These are phyloP conservation scores for Starmerella etchellsii DNA, from an alignment of 805 yeast species.

Conservation along the genomic window DNA sequence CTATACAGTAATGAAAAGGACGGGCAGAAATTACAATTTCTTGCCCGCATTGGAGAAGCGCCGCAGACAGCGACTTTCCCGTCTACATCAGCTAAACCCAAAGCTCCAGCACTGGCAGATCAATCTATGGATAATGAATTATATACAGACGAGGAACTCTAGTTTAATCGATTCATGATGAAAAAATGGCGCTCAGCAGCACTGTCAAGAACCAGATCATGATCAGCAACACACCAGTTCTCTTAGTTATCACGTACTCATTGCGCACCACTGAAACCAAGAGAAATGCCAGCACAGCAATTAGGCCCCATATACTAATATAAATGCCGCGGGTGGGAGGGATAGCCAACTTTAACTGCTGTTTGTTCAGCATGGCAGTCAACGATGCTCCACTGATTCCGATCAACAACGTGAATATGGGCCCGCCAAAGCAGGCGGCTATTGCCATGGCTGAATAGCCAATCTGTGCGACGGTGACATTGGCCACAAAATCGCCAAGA, in stretches of 20 bases:
- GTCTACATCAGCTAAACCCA: too few relatives aligned
- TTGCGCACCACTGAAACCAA: constrained; percentile 32
- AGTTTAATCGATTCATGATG: background rate
- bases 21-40: too few relatives aligned
- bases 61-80: too few relatives aligned
- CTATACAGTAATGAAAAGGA: too few relatives aligned
- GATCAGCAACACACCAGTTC: constrained; percentile 32
- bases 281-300: constrained; percentile 31
- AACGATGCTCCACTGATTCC: constrained; percentile 73
- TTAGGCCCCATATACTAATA: constrained; percentile 33
- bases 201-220: constrained; percentile 34
- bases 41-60: too few relatives aligned
- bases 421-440: constrained; percentile 94
- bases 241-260: constrained; percentile 32
- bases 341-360: constrained; percentile 26
- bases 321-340: constrained; percentile 29
- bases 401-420: constrained; percentile 59
- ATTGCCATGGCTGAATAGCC: constrained; percentile 83
- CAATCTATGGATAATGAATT: too few relatives aligned
- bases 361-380: constrained; percentile 27
- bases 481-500: constrained; percentile 76
- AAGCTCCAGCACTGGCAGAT: too few relatives aligned
- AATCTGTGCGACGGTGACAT: constrained; percentile 62
- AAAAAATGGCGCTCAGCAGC: constrained; percentile 4
- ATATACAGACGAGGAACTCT: too few relatives aligned